Conservation (phyloP, 1,284 basidiomycete species). For the Ustilago xerochloae region DNA sequence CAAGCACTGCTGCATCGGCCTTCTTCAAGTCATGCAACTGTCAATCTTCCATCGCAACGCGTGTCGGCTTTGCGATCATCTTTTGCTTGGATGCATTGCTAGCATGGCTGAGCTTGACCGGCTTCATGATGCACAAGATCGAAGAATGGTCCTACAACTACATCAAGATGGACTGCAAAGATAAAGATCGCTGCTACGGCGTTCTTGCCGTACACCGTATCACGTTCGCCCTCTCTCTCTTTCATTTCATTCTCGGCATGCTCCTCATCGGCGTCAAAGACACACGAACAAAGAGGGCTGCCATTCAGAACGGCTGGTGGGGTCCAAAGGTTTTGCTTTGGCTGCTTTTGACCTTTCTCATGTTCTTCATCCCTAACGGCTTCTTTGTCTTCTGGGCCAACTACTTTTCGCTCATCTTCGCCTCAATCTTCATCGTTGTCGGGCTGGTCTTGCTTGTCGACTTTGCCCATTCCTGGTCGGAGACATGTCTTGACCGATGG, state of each 20-base stretch:
- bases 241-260: slow-evolving; percentile 84
- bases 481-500: slow-evolving; percentile 95
- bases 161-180: slow-evolving; percentile 95
- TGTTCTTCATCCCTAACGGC: slow-evolving; percentile 91
- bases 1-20: slow-evolving; percentile 90
- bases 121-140: slow-evolving; percentile 85
- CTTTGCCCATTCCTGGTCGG: slow-evolving; percentile 98
- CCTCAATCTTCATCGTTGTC: slow-evolving; percentile 90
- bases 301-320: slow-evolving; percentile 99
- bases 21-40: slow-evolving; percentile 99
- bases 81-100: slow-evolving; percentile 95
- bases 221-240: slow-evolving; percentile 90
- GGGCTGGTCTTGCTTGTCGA: slow-evolving; percentile 97
- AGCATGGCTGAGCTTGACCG: slow-evolving; percentile 94
- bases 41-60: slow-evolving; percentile 96
- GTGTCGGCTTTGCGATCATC: slow-evolving; percentile 95
- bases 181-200: slow-evolving; percentile 89
- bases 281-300: slow-evolving; percentile 88
- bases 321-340: slow-evolving; percentile 92
- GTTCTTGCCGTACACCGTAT: slow-evolving; percentile 97
- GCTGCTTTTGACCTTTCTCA: slow-evolving; percentile 79
- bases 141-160: slow-evolving; percentile 95
- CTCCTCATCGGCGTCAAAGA: slow-evolving; percentile 87
- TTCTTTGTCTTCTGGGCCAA: slow-evolving; percentile 98
- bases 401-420: slow-evolving; percentile 87